Base-by-base conservation (phyloP, 306 rosid species). In the Castanospermum australe region DNA sequence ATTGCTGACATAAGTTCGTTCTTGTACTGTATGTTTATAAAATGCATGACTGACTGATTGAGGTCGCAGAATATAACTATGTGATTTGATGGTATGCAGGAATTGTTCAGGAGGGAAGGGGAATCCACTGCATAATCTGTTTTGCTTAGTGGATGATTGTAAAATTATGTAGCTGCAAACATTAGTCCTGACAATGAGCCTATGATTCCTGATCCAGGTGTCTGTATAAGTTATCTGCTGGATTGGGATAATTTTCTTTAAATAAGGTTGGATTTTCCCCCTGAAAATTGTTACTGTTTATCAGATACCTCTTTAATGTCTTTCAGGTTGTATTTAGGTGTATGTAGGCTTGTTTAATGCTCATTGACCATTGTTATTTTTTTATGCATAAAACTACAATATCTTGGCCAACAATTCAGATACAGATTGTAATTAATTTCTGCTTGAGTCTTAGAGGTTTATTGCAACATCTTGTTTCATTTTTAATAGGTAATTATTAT, bases 41-140 rank as follows among this genome's bases (percentile, higher is more conserved):
- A 36, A 57, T 77, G 62, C 54, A 24, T 25, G 78, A 60, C 20
- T 39, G 50, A 79, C 20, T 25, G 78, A 60, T n/a, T 39, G 50
- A 79, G 50, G 62, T 59, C 70, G 65, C 71, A 57, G 67, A 62
- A 21, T 80, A 30, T 79, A 73, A 80, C 54, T 6, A 8, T 3
- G 17, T 59, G 57, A n/a, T 44, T 70, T 62, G 39, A 42, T 86
- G 72, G 21, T 70, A 55, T 79, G 68, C 83, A 78, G 87, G 84
- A 68, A 30, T 24, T 88, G 75, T 71, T 88, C 75, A 66, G 83
- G 73, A 83, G 73, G 71, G 85, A 80, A 77, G 75, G 84, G 1
- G 87, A 83, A 78, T 56, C 89, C 25, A 60, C 89, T 42, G 35
- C 84, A 39, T 82, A 79, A 72, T 74, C 48, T 57, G 45, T 62